Conservation (phyloP, 768 basidiomycete species). For the Rubroboletus pulcherrimus region DNA sequence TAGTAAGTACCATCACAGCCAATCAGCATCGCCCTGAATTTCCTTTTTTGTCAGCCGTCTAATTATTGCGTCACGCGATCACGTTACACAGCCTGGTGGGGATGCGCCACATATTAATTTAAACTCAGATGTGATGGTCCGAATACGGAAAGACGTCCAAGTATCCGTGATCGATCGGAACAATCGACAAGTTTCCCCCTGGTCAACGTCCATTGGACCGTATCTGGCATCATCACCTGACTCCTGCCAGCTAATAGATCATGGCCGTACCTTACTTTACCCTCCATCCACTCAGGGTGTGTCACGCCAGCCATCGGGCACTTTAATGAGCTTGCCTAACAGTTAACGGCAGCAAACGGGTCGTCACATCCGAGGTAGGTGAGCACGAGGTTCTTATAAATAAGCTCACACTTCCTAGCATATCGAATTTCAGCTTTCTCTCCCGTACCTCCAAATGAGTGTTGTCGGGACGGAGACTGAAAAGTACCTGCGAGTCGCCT, state of each 20-base stretch:
- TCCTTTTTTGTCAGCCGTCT: not conserved
- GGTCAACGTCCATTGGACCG: too few relatives aligned
- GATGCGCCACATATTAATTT: not conserved
- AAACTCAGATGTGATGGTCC: not conserved
- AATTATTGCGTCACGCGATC: too few relatives aligned
- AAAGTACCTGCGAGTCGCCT: conserved; percentile 33
- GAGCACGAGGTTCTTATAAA: conserved; percentile 17
- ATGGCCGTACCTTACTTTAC: not conserved
- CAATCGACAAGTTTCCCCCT: too few relatives aligned
- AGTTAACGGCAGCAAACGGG: conserved; percentile 20
- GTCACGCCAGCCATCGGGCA: not conserved
- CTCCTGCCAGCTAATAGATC: not conserved
- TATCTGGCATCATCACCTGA: not conserved
- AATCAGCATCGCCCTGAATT: not conserved
- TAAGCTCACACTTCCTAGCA: not conserved
- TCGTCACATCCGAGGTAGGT: not conserved
- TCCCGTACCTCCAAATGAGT: conserved; percentile 4
- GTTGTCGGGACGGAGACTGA: conserved; percentile 26
- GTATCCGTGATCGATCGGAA: too few relatives aligned
- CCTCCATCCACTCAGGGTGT: conserved; percentile 1
- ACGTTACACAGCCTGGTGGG: too few relatives aligned
- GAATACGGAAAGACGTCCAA: not conserved
- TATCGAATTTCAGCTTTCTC: not conserved
- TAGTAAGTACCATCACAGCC: not conserved
- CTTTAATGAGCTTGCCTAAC: not conserved